Evolutionary conservation across 2,329 filamentous ascomycete species (phyloP).

Genomic region (Aurifilum marmelostoma): DNA sequence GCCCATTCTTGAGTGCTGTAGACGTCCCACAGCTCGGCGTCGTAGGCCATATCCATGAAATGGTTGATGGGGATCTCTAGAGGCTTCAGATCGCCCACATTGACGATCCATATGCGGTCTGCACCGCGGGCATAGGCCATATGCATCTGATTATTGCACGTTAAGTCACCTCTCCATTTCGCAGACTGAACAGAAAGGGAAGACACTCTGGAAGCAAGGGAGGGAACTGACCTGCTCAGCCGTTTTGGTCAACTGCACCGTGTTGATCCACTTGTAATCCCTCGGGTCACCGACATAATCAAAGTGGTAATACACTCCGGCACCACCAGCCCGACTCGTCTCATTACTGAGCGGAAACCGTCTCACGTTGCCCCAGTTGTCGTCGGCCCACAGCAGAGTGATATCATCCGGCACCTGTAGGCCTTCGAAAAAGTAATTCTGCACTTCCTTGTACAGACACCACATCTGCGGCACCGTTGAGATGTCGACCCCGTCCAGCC

Average conservation of each 20-base stretch:
- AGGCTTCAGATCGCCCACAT: slow-evolving; percentile 69
- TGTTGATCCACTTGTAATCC: slow-evolving; percentile 65
- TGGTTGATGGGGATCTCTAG: slow-evolving; percentile 68
- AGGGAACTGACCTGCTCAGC: slow-evolving; percentile 47
- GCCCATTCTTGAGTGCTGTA: slow-evolving; percentile 61
- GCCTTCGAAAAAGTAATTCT: slow-evolving; percentile 68
- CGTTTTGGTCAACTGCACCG: slow-evolving; percentile 63
- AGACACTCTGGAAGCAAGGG: no score
- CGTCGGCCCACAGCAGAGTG: slow-evolving; percentile 70
- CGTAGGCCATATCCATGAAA: slow-evolving; percentile 70
- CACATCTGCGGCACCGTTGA: slow-evolving; percentile 67
- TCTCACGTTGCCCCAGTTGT: slow-evolving; percentile 70
- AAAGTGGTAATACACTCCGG: slow-evolving; percentile 68
- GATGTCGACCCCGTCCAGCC: slow-evolving; percentile 54
- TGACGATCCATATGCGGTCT: slow-evolving; percentile 67
- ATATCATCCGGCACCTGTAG: slow-evolving; percentile 67
- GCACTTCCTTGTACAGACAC: slow-evolving; percentile 77
- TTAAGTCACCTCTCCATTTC: neutral
- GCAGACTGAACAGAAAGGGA: no score
- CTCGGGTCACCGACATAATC: slow-evolving; percentile 55
- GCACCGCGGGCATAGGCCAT: slow-evolving; percentile 62
- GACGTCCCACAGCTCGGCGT: slow-evolving; percentile 59
- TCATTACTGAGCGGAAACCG: slow-evolving; percentile 64
- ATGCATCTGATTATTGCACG: slow-evolving; percentile 50
- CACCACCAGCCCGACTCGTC: slow-evolving; percentile 61